Base-by-base conservation (phyloP, 441 rosid species). In the Erodium moschatum region DNA sequence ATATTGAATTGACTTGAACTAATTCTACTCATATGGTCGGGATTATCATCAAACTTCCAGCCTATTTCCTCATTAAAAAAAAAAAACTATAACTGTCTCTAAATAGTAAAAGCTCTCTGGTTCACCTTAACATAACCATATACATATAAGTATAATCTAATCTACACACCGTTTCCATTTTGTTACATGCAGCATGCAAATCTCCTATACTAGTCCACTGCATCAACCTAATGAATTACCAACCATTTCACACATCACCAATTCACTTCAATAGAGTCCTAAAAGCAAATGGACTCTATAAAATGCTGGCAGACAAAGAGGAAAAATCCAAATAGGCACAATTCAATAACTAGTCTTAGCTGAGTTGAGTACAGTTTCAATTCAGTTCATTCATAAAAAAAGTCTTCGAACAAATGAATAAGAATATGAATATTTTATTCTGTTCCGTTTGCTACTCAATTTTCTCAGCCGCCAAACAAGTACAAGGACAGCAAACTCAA, bases 391-490 rank as follows among this genome's bases (percentile, higher is more conserved):
- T 46, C 12, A 46, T 46, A 1, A 13, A 18, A 54, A 56, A 1
- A 8, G 16, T n/a, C 9, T 20, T 13, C 58, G 4, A 1, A 18
- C 52, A 35, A 6, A 35, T 9, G 5, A 35, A 35, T 35, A 35
- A 35, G 42, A 35, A 35, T 46, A 12, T 46, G 52, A 56, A 56
- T 56, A 56, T 56, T 56, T 56, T 56, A 56, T 56, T 19, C 62
- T 56, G 20, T 56, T 56, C 27, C 29, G 11, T 56, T 2, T 3
- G 27, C 24, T 56, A 56, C 62, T 56, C 24, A 56, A 56, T 18
- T 56, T 56, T 56, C 62, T 56, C 62, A 56, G 62, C 62, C 24
- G 62, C 62, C 62, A 56, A 56, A 56, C 62, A 56, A 20, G 24
- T 16, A 20, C 62, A 56, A 56, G 11, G 11, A 19, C 62, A 19